Base-by-base conservation (phyloP, 805 yeast genomes). In the Yarrowia bubula region DNA sequence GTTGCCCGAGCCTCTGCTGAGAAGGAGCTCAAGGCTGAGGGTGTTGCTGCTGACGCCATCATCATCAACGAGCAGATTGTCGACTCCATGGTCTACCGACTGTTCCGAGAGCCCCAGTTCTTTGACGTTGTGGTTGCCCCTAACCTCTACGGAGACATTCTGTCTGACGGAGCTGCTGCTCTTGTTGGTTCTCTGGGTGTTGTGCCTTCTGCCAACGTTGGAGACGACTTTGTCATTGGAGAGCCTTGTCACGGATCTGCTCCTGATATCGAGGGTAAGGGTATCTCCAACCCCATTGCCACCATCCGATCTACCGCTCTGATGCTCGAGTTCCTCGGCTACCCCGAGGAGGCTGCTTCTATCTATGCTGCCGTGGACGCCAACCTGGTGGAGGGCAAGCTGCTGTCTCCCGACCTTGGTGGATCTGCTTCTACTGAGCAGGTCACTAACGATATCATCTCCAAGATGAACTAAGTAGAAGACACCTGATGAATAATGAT, bases 191-290 rank as follows among this genome's bases (percentile, higher is more conserved):
- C 98, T 35, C 84, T 95, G 69, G 99, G 99, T 75, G 96, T 95
- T 66, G 98, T 95, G 66, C 98, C 99, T 73, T 88, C 96, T 64
- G 98, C 98, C 67, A 95, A 95, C 74, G 99, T 95, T 69, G 99
- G 99, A 73, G 97, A 92, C 75, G 79, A 83, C 75, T 93, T 95
- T 75, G 98, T 96, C 69, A 91, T 95, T 75, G 99, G 99, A 76
- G 99, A 95, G 80, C 99, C 99, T 75, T 92, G 98, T 76, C 99
- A 95, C 79, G 99, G 99, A 68, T 90, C 97, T 65, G 99, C 99
- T 65, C 99, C 99, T 66, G 99, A 95, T 77, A 95, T 95, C 70
- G 97, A 92, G 76, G 99, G 99, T 72, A 87, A 84, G 78, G 95
- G 95, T 72, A 75, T 75, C 63, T 84, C 97, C 63, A 93, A 93